Evolutionary conservation across 805 yeast species (phyloP).

Genomic region (Tetrapisispora taiwanensis): DNA sequence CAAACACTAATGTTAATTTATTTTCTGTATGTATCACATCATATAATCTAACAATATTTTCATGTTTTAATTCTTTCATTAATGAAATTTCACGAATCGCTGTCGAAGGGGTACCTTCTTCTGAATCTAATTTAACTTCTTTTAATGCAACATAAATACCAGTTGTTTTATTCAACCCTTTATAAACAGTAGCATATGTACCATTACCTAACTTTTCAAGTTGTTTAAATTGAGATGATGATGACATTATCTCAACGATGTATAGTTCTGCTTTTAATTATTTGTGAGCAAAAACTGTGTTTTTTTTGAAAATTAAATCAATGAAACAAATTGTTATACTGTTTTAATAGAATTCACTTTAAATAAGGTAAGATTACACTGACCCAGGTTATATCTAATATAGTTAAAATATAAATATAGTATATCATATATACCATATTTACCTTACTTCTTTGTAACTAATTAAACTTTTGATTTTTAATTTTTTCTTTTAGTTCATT

Average conservation of each 20-base stretch:
- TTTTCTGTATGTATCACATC: constrained; percentile 96
- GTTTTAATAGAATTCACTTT: too few species aligned
- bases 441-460: not conserved
- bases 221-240: constrained; percentile 29
- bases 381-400: too few species aligned
- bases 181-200: constrained; percentile 95
- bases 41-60: constrained; percentile 80
- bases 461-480: not conserved
- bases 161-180: constrained; percentile 84
- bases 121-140: constrained; percentile 90
- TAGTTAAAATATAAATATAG: too few species aligned
- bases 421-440: too few species aligned
- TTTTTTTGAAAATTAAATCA: too few species aligned
- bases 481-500: too few species aligned
- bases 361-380: too few species aligned
- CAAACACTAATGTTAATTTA: constrained; percentile 86
- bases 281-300: too few species aligned
- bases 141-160: constrained; percentile 93
- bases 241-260: constrained; percentile 10
- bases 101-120: constrained; percentile 97
- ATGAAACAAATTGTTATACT: too few species aligned
- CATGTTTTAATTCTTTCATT: constrained; percentile 86
- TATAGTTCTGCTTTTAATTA: too few species aligned
- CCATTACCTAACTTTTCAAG: constrained; percentile 39
- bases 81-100: constrained; percentile 94